These are phyloP conservation scores for Solanum hybrid DNA, from an alignment of 305 asterid species.

Conservation along the genomic window DNA sequence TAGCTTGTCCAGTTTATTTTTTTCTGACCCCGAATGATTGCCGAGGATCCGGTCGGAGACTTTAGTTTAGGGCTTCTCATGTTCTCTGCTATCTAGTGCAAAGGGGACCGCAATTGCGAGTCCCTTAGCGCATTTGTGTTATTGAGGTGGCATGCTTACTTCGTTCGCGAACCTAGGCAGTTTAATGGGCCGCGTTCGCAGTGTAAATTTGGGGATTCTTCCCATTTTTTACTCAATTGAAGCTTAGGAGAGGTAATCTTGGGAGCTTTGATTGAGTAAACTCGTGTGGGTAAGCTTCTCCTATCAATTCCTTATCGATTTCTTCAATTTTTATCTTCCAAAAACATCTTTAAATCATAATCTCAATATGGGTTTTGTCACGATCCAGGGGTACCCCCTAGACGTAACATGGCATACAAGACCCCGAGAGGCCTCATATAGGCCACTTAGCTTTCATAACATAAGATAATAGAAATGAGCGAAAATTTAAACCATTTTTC, in stretches of 20 bases:
- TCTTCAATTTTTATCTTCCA: neutral
- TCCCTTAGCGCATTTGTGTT: neutral
- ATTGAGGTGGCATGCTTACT: neutral
- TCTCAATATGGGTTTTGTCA: neutral
- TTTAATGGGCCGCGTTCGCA: neutral
- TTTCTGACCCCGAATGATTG: neutral
- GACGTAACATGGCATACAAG: neutral
- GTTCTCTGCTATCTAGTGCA: neutral
- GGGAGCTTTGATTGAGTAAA: neutral
- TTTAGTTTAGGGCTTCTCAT: neutral
- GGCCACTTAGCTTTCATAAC: neutral
- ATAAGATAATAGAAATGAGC: neutral
- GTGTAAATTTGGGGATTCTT: neutral
- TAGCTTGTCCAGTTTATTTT: neutral
- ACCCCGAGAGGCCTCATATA: neutral
- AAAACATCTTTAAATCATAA: neutral
- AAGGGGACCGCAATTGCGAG: neutral
- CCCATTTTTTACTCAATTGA: neutral
- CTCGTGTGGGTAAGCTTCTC: neutral
- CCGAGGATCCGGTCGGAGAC: neutral
- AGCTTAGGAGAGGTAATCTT: neutral
- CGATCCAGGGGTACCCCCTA: neutral
- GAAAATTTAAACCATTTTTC: neutral
- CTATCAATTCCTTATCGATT: neutral
- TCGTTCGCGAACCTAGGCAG: neutral